Base-by-base conservation (phyloP, 2,329 filamentous ascomycete species). In the Stemphylium vesicarium region DNA sequence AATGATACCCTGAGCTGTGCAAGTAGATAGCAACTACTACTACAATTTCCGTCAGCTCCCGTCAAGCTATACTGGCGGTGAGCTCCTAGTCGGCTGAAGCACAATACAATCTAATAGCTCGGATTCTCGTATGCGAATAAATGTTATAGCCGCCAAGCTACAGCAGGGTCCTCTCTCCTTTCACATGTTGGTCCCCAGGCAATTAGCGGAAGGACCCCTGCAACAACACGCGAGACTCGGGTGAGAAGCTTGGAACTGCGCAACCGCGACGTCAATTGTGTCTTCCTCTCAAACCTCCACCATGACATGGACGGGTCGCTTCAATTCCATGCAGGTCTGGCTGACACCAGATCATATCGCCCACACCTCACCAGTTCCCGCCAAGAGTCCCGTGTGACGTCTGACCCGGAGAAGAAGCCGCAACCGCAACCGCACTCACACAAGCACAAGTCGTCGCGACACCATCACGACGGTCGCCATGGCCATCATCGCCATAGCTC, bases 401-500 rank as follows among this genome's bases (percentile, higher is more conserved):
- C 66, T 11, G 64, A 73, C 32, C 64, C 63, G 2, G 56, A 64
- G 9, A 73, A 70, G 50, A 68, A 62, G 48, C 58, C 70, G 10
- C 52, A 54, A 45, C 59, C 71, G 39, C 70, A 73, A 43, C 61
- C 68, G 6, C 50, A 53, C 26, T 22, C 22, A 18, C 64, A 66
- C 45, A 60, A 66, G 39, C 69, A 66, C 53, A 69, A 66, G 59
- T 62, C 65, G 42, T 63, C 65, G 48, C 70, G 70, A 26, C 62
- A 66, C 43, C 64, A 72, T 41, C 66, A 69, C 48, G 60, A 64
- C 48, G 60, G 77, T 26, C 65, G 57, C 40, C 58, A 64, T 24
- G 63, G 70, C 47, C 67, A 70, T 20, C 64, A 70, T 41, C 63
- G 64, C 20, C 69, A 71, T 48, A 62, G 65, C 54, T 71, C 70